Evolutionary conservation across 2,329 filamentous ascomycete species (phyloP), one percentile per base, ranked within the genome.

Genomic region (Stemphylium vesicarium): DNA sequence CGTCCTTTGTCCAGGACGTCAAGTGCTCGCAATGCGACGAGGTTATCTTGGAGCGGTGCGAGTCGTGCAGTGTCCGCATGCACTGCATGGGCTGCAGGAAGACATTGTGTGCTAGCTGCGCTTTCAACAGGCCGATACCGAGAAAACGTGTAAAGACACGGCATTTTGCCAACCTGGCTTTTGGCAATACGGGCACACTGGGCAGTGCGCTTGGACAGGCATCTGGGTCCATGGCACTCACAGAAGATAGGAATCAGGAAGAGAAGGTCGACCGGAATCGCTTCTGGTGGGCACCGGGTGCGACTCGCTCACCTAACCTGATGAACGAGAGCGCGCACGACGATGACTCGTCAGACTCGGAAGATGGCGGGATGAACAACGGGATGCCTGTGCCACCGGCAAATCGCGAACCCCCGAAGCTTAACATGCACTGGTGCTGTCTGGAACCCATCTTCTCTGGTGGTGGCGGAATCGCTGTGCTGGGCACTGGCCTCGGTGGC

Each of bases 201-300:
- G 68, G 66, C 11, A 65, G 63, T 31, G 59, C 68, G 16, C 43
- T 71, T 4, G 66, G 63, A 9, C 70, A 73, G n/a, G 65, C 66
- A 3, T 65, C 70, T 18, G 70, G 61, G 9, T 74, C 72, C 3
- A 65, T 65, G 6, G 33, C 60, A 18, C 66, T 67, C 4, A 45
- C 71, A 2, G 62, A 70, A 8, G 57, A 63, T 44, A 60, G 67
- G 20, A 63, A 40, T 40, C 64, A 55, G 8, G 56, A 62, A 33
- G 56, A 66, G 1, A 68, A 66, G 56, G 37, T 47, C 8, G 64
- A 65, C 26, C 60, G 57, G n/a, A 64, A 79, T 42, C 74, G 76
- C n/a, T 80, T 82, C 57, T 86, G 84, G 84, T 86, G 84, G 84
- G 83, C 84, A 3, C 83, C 83, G 1, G 81, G 81, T n/a, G 80